These are phyloP conservation scores for Tolypocladium amazonense DNA, from an alignment of 2,329 filamentous ascomycete species.

Conservation along the genomic window DNA sequence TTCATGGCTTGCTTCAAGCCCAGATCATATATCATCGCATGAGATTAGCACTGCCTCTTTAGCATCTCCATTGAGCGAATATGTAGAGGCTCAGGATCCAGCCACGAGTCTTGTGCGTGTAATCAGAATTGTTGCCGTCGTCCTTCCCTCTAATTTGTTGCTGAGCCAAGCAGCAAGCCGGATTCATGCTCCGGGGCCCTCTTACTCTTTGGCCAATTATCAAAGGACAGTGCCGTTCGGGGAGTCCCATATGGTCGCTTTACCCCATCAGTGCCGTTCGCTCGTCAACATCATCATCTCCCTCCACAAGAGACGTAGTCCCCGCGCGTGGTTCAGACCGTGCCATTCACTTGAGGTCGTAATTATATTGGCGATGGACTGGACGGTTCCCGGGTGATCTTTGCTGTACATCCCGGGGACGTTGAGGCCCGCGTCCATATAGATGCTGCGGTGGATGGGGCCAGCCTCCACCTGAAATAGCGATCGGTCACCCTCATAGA, in stretches of 20 bases:
- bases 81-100: background rate
- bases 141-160: too few relatives aligned
- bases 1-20: too few relatives aligned
- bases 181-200: too few relatives aligned
- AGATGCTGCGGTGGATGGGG: background rate
- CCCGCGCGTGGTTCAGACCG: background rate
- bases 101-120: background rate
- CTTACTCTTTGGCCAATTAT: too few relatives aligned
- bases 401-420: background rate
- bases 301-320: background rate
- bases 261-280: too few relatives aligned
- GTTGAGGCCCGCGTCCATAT: background rate
- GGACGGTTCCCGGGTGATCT: background rate
- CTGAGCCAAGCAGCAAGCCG: too few relatives aligned
- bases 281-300: background rate
- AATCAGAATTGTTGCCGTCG: background rate
- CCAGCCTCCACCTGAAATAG: background rate
- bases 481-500: background rate
- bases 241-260: too few relatives aligned
- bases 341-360: background rate
- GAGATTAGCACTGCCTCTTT: background rate
- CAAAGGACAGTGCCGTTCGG: too few relatives aligned
- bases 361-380: background rate
- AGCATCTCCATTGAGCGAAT: background rate
- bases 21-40: too few relatives aligned